Conservation (phyloP, 306 rosid species). For the Biancaea sappan region DNA sequence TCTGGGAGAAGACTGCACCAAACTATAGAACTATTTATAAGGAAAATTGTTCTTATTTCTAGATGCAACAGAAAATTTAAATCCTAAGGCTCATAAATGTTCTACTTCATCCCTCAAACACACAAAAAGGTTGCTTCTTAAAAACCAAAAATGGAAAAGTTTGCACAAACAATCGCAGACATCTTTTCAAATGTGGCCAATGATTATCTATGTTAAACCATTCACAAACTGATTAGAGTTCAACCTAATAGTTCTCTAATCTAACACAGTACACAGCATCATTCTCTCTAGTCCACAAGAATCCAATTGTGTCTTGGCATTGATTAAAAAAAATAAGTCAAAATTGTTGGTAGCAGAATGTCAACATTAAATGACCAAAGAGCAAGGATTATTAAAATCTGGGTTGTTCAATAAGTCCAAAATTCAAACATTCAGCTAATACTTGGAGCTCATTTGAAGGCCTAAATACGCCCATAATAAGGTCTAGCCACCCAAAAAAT, state of each 20-base stretch:
- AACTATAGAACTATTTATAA: not conserved
- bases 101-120: not conserved
- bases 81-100: not conserved
- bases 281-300: not conserved
- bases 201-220: not conserved
- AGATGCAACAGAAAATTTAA: not conserved
- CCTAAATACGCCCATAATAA: not conserved
- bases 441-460: not conserved
- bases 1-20: constrained; percentile 8
- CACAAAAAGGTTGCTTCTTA: not conserved
- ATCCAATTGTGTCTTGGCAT: not conserved
- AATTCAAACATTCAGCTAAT: not conserved
- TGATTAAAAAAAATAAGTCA: not conserved
- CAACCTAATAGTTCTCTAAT: not conserved
- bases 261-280: not conserved
- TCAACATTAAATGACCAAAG: not conserved
- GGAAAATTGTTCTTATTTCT: constrained; percentile 12
- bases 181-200: not conserved
- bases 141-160: not conserved
- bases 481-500: not conserved
- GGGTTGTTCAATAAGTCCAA: not conserved
- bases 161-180: not conserved
- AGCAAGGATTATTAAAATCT: not conserved
- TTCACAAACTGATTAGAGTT: not conserved
- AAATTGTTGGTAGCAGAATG: not conserved